Percentiles rank a stretch among this genome's conserved stretches.
Conservation (phyloP, 23 red algal genomes). For the Gracilaria caudata region DNA sequence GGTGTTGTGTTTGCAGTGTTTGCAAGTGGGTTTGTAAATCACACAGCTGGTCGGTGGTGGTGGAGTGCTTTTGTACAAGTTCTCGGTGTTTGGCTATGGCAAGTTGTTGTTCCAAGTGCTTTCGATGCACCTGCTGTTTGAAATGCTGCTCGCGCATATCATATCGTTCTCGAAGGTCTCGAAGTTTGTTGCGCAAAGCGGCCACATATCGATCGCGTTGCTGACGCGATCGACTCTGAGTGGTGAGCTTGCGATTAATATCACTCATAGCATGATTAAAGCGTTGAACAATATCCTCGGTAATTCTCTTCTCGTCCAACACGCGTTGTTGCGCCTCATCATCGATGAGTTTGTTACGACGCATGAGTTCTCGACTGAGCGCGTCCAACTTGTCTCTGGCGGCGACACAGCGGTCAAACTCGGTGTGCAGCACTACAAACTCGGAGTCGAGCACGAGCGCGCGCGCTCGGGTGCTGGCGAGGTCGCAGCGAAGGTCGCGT, state of each 20-base stretch:
- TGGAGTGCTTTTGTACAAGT: constrained; percentile 33
- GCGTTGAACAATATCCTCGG: constrained; percentile 50
- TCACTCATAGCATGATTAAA: constrained; percentile 55
- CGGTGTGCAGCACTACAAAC: constrained; percentile 45
- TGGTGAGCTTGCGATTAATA: constrained; percentile 32
- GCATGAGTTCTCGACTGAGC: constrained; percentile 32
- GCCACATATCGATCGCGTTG: constrained; percentile 33
- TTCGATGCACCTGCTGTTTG: constrained; percentile 47
- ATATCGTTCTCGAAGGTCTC: constrained; percentile 43
- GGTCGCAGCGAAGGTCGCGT: constrained; percentile 59
- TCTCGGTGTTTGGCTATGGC: constrained; percentile 35
- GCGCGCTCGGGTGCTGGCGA: constrained; percentile 41
- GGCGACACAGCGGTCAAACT: constrained; percentile 46
- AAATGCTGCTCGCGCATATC: constrained; percentile 63
- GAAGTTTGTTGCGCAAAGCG: constrained; percentile 34
- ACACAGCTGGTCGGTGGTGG: not conserved
- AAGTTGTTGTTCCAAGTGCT: constrained; percentile 46
- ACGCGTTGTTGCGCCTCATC: constrained; percentile 36
- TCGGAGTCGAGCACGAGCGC: constrained; percentile 57
- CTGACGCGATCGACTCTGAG: constrained; percentile 39
- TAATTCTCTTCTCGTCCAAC: constrained; percentile 34
- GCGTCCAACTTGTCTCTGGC: constrained; percentile 47
- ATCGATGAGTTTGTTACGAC: constrained; percentile 46
- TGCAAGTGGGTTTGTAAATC: constrained; percentile 2
- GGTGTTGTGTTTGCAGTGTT: constrained; percentile 7